phyloP scores from a whole-genome alignment of 345 rosid species.

The Populus deltoides region DNA sequence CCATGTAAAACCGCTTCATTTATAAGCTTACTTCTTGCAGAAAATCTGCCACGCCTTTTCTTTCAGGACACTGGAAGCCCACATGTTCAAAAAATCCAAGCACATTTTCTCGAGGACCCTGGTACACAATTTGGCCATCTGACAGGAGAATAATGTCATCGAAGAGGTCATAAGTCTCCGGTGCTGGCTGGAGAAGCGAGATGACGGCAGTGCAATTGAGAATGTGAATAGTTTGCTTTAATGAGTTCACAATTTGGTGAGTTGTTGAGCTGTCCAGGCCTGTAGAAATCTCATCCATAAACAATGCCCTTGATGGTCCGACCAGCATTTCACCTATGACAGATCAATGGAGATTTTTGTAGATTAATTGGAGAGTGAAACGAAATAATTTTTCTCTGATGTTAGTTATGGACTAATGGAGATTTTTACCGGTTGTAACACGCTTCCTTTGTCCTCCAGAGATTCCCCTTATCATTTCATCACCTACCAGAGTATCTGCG shows the following conservation, averaged over 20 bases:
- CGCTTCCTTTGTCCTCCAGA: slow-evolving; percentile 88
- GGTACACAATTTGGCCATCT: slow-evolving; percentile 65
- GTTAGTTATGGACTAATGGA: background rate
- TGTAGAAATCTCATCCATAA: slow-evolving; percentile 81
- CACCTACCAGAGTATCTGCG: slow-evolving; percentile 66
- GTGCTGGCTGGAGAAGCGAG: slow-evolving; percentile 82
- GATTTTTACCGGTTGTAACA: slow-evolving; percentile 62
- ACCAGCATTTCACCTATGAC: slow-evolving; percentile 66
- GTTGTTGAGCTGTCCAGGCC: slow-evolving; percentile 85
- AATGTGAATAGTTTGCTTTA: slow-evolving; percentile 68
- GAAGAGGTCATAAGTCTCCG: slow-evolving; percentile 64
- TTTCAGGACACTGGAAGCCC: slow-evolving; percentile 74
- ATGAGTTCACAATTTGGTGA: slow-evolving; percentile 61
- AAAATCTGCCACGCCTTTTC: slow-evolving; percentile 79
- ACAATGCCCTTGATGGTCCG: slow-evolving; percentile 60
- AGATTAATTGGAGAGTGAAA: background rate
- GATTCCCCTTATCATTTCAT: slow-evolving; percentile 72
- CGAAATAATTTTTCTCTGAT: background rate
- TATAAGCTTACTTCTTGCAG: slow-evolving; percentile 57
- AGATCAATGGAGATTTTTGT: background rate
- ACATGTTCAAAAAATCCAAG: slow-evolving; percentile 51
- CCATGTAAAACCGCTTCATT: background rate
- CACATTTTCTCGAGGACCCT: slow-evolving; percentile 59
- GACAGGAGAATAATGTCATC: slow-evolving; percentile 70
- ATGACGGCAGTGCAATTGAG: slow-evolving; percentile 59